Evolutionary conservation across 2,329 filamentous ascomycete genomes (phyloP).

Genomic region (Pezicula rhizophila): DNA sequence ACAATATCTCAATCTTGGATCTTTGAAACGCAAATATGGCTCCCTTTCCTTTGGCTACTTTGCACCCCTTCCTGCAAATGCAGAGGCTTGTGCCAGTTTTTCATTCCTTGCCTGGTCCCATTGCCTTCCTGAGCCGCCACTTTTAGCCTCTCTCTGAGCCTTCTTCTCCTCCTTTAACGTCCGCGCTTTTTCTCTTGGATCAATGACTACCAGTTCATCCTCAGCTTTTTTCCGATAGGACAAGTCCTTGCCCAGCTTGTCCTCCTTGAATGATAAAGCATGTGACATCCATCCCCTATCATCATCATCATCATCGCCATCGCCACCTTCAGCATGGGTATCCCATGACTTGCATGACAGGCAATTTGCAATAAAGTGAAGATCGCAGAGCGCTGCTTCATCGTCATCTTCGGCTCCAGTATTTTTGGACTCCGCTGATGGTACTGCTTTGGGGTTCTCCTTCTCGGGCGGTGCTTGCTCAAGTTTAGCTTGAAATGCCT

Average conservation of each 20-base stretch:
- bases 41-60: slow-evolving; percentile 30
- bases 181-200: slow-evolving; percentile 77
- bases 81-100: slow-evolving; percentile 46
- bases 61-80: slow-evolving; percentile 50
- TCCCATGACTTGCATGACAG: slow-evolving; percentile 89
- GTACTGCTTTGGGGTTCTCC: slow-evolving; percentile 21
- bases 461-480: slow-evolving; percentile 44
- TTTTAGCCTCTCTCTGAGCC: slow-evolving; percentile 48
- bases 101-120: slow-evolving; percentile 56
- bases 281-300: slow-evolving; percentile 81
- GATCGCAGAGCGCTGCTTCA: slow-evolving; percentile 75
- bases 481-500: slow-evolving; percentile 74
- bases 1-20: no score
- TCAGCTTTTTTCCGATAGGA: slow-evolving; percentile 87
- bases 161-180: slow-evolving; percentile 62
- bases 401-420: slow-evolving; percentile 45
- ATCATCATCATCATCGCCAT: slow-evolving; percentile 51
- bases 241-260: slow-evolving; percentile 83
- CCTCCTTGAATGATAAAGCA: slow-evolving; percentile 77
- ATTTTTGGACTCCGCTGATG: slow-evolving; percentile 14
- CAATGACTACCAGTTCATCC: slow-evolving; percentile 87
- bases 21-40: no score
- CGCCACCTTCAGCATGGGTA: slow-evolving; percentile 38
- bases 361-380: slow-evolving; percentile 94
- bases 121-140: slow-evolving; percentile 44